Evolutionary conservation across 345 rosid species (phyloP).

Genomic region (Eucalyptus melliodora): DNA sequence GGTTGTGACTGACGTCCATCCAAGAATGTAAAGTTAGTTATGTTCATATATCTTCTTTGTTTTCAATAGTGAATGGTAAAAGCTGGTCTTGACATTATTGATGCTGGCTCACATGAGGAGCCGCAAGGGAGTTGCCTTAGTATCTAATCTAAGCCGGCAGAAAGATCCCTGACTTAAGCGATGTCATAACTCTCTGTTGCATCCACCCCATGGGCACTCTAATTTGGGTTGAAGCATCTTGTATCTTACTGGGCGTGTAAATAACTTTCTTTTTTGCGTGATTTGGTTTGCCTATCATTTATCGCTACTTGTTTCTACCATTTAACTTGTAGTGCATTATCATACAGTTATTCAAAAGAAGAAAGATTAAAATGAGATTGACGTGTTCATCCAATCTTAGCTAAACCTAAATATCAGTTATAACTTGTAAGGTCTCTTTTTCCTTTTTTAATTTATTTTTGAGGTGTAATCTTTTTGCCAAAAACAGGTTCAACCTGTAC

Average conservation of each 20-base stretch:
- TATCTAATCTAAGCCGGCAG: not conserved
- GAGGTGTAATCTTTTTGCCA: not conserved
- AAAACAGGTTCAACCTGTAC: slow-evolving; percentile 55
- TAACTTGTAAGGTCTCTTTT: not conserved
- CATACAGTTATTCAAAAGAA: not conserved
- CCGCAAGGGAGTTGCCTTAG: not conserved
- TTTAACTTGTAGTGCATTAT: not conserved
- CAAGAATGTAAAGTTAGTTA: not conserved
- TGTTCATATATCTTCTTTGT: not conserved
- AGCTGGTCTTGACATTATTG: not conserved
- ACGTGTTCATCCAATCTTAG: not conserved
- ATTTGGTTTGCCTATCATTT: not conserved
- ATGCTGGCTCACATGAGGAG: not conserved
- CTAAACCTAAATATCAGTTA: not conserved
- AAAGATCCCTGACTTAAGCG: not conserved
- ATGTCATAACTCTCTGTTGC: not conserved
- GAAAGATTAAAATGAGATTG: not conserved
- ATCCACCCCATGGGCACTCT: not conserved
- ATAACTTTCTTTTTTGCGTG: not conserved
- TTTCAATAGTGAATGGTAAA: not conserved
- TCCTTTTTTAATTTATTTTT: not conserved
- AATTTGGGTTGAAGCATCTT: not conserved
- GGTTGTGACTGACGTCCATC: not conserved
- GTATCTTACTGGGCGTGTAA: not conserved
- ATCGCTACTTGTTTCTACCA: not conserved